Evolutionary conservation across 2,329 filamentous ascomycete genomes (phyloP).

Genomic region (Exophiala calicioides): DNA sequence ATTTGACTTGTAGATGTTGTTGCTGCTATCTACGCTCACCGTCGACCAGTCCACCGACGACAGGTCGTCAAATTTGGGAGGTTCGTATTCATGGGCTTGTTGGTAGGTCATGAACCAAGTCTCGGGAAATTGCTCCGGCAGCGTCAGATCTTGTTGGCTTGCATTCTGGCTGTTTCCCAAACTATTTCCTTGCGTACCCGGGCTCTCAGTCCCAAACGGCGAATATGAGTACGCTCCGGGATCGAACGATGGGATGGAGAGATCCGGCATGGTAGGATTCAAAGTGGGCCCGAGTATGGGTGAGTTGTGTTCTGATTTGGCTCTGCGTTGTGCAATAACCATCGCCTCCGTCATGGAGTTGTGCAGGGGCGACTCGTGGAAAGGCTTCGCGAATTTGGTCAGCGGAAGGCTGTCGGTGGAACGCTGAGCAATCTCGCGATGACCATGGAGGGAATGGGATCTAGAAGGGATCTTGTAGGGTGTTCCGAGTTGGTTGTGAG

Average conservation of each 20-base stretch:
- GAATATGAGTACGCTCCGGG: conserved; percentile 37
- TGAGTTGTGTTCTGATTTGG: conserved; percentile 50
- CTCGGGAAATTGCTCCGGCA: conserved; percentile 42
- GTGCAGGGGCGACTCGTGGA: conserved; percentile 33
- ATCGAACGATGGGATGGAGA: conserved; percentile 37
- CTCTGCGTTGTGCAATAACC: conserved; percentile 38
- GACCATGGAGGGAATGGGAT: conserved; percentile 52
- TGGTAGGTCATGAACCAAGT: conserved; percentile 47
- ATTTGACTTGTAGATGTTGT: conserved; percentile 11
- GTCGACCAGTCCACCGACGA: conserved; percentile 49
- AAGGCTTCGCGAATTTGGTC: conserved; percentile 34
- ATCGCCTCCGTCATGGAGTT: conserved; percentile 37
- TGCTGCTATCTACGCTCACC: conserved; percentile 39
- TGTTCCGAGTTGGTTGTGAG: conserved; percentile 59
- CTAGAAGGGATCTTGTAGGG: conserved; percentile 62
- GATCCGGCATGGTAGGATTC: conserved; percentile 25
- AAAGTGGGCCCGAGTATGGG: conserved; percentile 40
- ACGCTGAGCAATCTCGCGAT: conserved; percentile 49
- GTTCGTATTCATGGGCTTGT: conserved; percentile 37
- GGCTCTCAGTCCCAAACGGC: conserved; percentile 37
- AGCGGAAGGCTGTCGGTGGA: conserved; percentile 56
- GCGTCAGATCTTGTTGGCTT: conserved; percentile 29
- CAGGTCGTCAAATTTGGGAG: conserved; percentile 22
- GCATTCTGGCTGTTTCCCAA: conserved; percentile 33
- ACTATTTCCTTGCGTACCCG: conserved; percentile 29